phyloP scores from a whole-genome alignment of 768 basidiomycete species.

The Phlegmacium glaucopus region DNA sequence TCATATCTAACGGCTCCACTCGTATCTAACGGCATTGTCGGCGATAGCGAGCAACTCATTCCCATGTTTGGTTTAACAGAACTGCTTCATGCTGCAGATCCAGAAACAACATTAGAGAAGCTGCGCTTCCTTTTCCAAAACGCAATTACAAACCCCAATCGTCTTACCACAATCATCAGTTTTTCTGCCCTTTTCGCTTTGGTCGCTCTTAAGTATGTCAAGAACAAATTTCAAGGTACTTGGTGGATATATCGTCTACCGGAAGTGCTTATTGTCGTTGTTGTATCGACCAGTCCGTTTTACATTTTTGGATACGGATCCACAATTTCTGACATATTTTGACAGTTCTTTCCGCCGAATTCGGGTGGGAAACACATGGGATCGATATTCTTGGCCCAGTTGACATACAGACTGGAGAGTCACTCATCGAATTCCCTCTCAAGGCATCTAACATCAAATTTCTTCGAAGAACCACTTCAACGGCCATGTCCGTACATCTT shows the following conservation, averaged over 20 bases:
- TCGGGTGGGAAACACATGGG: slow-evolving; percentile 74
- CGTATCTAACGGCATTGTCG: slow-evolving; percentile 1
- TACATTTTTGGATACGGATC: not conserved
- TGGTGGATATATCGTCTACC: slow-evolving; percentile 81
- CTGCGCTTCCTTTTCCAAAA: slow-evolving; percentile 68
- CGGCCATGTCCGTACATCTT: slow-evolving; percentile 56
- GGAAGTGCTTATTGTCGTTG: slow-evolving; percentile 87
- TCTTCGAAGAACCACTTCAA: slow-evolving; percentile 78
- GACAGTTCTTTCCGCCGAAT: slow-evolving; percentile 66
- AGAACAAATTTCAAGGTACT: slow-evolving; percentile 53
- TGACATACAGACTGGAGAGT: slow-evolving; percentile 52
- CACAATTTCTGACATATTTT: not conserved
- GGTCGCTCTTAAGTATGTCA: slow-evolving; percentile 56
- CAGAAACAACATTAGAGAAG: slow-evolving; percentile 74
- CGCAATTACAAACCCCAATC: slow-evolving; percentile 53
- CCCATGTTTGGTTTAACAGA: slow-evolving; percentile 83
- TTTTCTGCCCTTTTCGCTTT: slow-evolving; percentile 67
- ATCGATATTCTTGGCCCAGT: slow-evolving; percentile 85
- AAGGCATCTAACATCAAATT: slow-evolving; percentile 54
- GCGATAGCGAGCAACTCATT: slow-evolving; percentile 70
- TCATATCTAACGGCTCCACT: not conserved
- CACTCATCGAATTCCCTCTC: slow-evolving; percentile 75
- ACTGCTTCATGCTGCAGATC: slow-evolving; percentile 52
- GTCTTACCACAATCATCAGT: slow-evolving; percentile 69
- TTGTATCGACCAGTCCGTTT: slow-evolving; percentile 72